Percentiles rank a stretch among this genome's conserved stretches.
These are phyloP conservation scores for Rhododendron kiyosumense DNA, from an alignment of 148 eudicot species.

Conservation along the genomic window DNA sequence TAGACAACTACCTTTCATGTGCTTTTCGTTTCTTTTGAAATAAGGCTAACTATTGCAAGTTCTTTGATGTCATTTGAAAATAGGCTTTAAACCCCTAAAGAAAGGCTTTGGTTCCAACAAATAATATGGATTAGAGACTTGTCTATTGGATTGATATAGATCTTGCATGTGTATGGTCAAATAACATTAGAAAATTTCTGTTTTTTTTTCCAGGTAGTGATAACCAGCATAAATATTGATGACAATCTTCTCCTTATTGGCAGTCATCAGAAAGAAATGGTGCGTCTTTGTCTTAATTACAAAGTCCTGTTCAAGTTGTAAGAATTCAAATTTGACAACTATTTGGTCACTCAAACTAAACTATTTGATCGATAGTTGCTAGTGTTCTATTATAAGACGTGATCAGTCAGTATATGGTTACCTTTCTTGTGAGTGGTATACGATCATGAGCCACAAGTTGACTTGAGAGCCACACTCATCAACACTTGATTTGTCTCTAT, in stretches of 20 bases:
- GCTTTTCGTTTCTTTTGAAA: background rate
- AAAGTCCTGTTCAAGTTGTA: background rate
- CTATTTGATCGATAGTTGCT: background rate
- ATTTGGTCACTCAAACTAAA: background rate
- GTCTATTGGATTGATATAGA: background rate
- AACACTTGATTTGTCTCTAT: background rate
- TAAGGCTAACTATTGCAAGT: background rate
- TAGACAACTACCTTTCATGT: background rate
- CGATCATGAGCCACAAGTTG: background rate
- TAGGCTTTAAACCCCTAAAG: background rate
- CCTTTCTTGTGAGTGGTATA: background rate
- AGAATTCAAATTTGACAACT: background rate
- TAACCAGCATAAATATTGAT: constrained; percentile 82
- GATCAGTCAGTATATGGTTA: background rate
- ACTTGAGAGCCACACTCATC: background rate
- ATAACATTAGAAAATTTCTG: background rate
- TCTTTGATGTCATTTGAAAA: background rate
- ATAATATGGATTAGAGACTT: constrained; percentile 1
- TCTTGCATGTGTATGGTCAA: background rate
- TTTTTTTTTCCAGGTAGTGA: constrained; percentile 63
- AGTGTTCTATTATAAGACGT: background rate
- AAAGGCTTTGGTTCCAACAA: background rate
- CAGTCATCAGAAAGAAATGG: constrained; percentile 81
- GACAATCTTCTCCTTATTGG: constrained; percentile 76
- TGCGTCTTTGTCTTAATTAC: constrained; percentile 10